Base-by-base conservation (phyloP, 768 basidiomycete species). In the Kwoniella dejecticola region DNA sequence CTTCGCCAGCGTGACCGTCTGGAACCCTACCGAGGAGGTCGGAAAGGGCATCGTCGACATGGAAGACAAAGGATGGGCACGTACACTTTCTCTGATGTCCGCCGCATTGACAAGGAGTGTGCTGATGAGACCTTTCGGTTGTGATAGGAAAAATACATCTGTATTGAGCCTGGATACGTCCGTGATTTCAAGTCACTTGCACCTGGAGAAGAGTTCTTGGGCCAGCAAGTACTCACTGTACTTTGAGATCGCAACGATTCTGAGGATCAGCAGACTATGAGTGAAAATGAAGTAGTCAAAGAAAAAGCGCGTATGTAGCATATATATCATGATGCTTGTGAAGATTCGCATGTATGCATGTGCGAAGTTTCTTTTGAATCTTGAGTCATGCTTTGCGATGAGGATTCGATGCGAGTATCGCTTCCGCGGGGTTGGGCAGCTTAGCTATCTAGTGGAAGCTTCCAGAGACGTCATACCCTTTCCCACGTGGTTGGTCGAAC, bases 141-240 rank as follows among this genome's bases (percentile, higher is more conserved):
- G 15, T 15, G n/a, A n/a, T 89, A 91, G 91, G 87, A 90, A 62
- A 83, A 79, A 36, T 97, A 86, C 74, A 84, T 96, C 41, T 97
- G 95, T 68, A 86, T 96, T 57, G 95, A 98, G 79, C 94, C 95
- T 13, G 93, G 93, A 19, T 83, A 83, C 76, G 92, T 91, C 3
- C 80, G 85, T 44, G 88, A 89, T 11, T 93, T 86, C 77, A 85
- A 84, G 26, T 79, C 78, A 50, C 78, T 92, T 6, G 82, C 81
- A 40, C 81, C 87, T 7, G 88, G 88, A 27, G 80, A 85, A 71
- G 85, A 83, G 24, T 94, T 91, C 90, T 78, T 85, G 29, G 91
- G 90, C 1, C 84, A 85, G 62, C 91, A 95, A 72, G 82, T 85
- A 0, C 65, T 94, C 13, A 84, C 67, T 23, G 60, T 42, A 11